Conservation (phyloP, 2,329 filamentous ascomycete species). For the Elsinoe ampelina region DNA sequence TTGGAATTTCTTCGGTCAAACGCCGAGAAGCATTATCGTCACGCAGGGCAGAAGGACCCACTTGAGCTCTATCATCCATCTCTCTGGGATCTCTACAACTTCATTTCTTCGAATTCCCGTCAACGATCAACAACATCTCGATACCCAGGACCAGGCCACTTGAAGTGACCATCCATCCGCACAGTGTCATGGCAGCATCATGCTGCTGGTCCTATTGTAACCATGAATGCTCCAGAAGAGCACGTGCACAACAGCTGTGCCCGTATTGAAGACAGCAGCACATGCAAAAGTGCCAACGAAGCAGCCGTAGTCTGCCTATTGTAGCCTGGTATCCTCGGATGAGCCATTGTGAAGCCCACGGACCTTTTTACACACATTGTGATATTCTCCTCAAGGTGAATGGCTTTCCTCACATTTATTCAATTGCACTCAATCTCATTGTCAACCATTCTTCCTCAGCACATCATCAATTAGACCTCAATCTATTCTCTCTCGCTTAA, state of each 20-base stretch:
- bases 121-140: not conserved
- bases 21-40: not conserved
- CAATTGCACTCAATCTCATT: not conserved
- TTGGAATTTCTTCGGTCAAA: not conserved
- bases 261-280: not conserved
- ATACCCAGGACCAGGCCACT: too few species aligned
- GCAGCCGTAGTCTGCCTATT: not conserved
- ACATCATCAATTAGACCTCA: not conserved
- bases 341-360: not conserved
- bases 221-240: not conserved
- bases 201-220: too few species aligned
- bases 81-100: not conserved
- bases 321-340: not conserved
- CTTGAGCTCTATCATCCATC: not conserved
- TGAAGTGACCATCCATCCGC: too few species aligned
- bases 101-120: not conserved
- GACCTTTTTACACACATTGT: not conserved
- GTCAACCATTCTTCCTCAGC: not conserved
- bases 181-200: too few species aligned
- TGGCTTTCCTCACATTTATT: not conserved
- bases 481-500: not conserved
- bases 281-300: not conserved
- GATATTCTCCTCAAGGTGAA: not conserved
- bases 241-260: not conserved
- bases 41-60: not conserved